Evolutionary conservation across 2,329 filamentous ascomycete genomes (phyloP), one percentile per base, ranked within the genome.

Genomic region (Trichoderma polysporum): DNA sequence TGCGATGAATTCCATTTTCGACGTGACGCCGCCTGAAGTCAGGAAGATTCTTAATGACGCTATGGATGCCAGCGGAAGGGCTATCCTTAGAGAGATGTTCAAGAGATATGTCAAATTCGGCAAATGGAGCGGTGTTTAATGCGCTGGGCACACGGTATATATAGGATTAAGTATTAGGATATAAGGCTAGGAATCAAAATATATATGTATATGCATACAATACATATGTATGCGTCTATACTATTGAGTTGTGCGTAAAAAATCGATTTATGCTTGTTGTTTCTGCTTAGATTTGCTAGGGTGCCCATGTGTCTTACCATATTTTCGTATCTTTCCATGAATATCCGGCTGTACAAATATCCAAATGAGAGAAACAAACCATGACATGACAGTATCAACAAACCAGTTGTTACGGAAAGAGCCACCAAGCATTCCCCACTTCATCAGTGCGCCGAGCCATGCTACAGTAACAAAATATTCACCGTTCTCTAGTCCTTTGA

Each of bases 401-500:
- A 90, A 15, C 83, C 83, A 86, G 71, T 82, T 89, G 68, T 88
- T 88, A 70, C 87, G 82, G 59, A 81, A 79, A 17, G 82, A 82
- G 3, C 86, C 85, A 17, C 87, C 86, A 72, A 88, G 76, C 19
- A 80, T 75, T 29, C 81, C 81, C 74, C 85, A 90, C 71, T 90
- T 88, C 88, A 97, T 90, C 67, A 92, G 73, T 66, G 86, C 79
- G 1, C 91, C 92, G 54, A 97, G 76, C 69, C 89, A 87, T 68
- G 88, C 90, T 12, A 93, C 91, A 0, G 92, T 90, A 52, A 97
- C 86, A 73, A 92, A 84, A 77, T 92, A 94, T 27, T 95, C 83
- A 0, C 94, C 95, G 39, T 81, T 87, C 78, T 98, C 93, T 52
- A 99, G 80, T 0, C 91, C 92, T 50, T 80, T 80, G 60, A 99